Base-by-base conservation (phyloP, 2,329 filamentous ascomycete species). In the Scedosporium dehoogii region DNA sequence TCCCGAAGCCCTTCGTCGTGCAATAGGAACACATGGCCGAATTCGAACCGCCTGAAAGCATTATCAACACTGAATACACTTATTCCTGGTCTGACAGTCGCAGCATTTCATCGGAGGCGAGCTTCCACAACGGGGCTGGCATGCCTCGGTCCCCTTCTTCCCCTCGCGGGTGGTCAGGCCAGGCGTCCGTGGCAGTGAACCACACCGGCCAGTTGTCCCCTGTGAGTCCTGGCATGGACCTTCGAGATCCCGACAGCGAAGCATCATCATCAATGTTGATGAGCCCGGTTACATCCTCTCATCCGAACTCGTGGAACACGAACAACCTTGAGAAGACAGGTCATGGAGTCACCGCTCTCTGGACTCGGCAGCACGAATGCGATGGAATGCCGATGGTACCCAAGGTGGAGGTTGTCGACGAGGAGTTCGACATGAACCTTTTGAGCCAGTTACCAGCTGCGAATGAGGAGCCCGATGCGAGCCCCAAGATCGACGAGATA, bases 361-460 rank as follows among this genome's bases (percentile, higher is more conserved):
- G 59, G 59, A 38, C 61, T 9, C 82, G 80, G 80, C 79, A 82
- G 53, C 76, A 75, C 33, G 73, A 69, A 51, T 74, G 77, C 4
- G 78, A 80, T 60, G 78, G 81, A 44, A 70, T 75, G 46, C 67
- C 81, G 56, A 68, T 78, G 14, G 71, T 81, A 6, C 81, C 82
- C 6, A 87, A 87, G 69, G 67, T 82, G 10, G 84, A 86, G 67
- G 82, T 83, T 2, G 64, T 76, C 58, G 84, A 86, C 58, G 81
- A 86, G 63, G 79, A 81, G 63, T 76, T 85, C 64, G 76, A 79
- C 58, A 75, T 86, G 65, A 75, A 79, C 58, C 78, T 83, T 29
- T 69, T 86, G 29, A 78, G 81, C 66, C 75, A 77, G 62, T 78
- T 73, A 4, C 76, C 77, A 3, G 67, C 67, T 21, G 71, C 72